A percentile compares a stretch with the other conserved stretches of the same genome.
Evolutionary conservation across 495 filamentous ascomycete genomes (phyloP).

Genomic region (Trichoderma parareesei): DNA sequence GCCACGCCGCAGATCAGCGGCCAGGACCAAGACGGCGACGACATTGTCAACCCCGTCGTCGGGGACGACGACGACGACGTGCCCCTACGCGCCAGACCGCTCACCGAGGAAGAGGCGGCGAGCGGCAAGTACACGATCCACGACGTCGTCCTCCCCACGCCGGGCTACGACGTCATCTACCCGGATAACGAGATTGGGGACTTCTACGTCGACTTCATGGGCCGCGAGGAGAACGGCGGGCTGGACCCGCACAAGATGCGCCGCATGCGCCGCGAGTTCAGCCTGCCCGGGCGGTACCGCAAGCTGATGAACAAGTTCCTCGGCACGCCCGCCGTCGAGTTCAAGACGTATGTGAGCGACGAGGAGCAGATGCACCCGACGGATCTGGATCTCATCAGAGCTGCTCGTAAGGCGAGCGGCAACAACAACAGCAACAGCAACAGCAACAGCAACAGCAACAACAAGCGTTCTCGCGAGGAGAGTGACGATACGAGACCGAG

Average conservation of each 20-base stretch:
- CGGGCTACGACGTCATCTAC: slow-evolving; percentile 84
- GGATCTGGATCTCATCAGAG: slow-evolving; percentile 53
- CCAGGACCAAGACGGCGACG: slow-evolving; percentile 62
- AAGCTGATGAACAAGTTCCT: slow-evolving; percentile 68
- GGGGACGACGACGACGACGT: slow-evolving; percentile 48
- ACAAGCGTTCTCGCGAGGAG: slow-evolving; percentile 11
- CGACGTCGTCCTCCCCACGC: slow-evolving; percentile 89
- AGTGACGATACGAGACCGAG: not conserved
- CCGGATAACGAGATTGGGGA: slow-evolving; percentile 72
- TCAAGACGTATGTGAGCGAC: slow-evolving; percentile 59
- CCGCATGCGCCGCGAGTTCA: slow-evolving; percentile 72
- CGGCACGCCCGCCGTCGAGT: slow-evolving; percentile 47
- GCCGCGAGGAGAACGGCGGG: slow-evolving; percentile 58
- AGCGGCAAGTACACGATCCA: slow-evolving; percentile 74
- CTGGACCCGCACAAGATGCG: slow-evolving; percentile 85
- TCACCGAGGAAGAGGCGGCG: slow-evolving; percentile 69
- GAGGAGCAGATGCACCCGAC: slow-evolving; percentile 81
- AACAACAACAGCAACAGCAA: slow-evolving; percentile 12
- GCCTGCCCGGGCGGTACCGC: slow-evolving; percentile 81
- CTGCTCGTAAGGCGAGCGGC: slow-evolving; percentile 18
- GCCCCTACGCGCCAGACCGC: slow-evolving; percentile 58
- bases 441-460: slow-evolving; percentile 11
- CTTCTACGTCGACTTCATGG: slow-evolving; percentile 82
- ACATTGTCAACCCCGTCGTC: slow-evolving; percentile 42
- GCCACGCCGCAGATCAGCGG: slow-evolving; percentile 26